Base-by-base conservation (phyloP, 23 red algal species). In the Agarophyton chilense region DNA sequence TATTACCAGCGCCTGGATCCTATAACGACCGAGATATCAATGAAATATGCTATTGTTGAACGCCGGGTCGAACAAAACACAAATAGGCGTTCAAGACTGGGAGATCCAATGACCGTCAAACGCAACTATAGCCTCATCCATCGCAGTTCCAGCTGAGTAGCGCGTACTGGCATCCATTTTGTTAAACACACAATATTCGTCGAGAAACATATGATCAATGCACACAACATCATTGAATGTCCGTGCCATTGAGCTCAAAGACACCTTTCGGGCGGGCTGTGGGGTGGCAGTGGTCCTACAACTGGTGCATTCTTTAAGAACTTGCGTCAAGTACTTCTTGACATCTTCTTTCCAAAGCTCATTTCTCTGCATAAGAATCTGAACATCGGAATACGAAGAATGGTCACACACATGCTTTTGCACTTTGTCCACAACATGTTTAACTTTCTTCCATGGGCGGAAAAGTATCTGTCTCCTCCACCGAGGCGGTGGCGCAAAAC, bases 151-250 rank as follows among this genome's bases (percentile, higher is more conserved):
- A 26, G 29, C 47, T n/a, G 72, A 78, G 18, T 78, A 78, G 14
- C 41, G 35, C 16, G 72, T 34, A 24, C 34, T 51, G 16, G 56
- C 31, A 42, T 57, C 52, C 78, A 82, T 2, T 5, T 17, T 24
- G 10, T 62, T 25, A 82, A 82, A 62, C 16, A 61, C 24, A 21
- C 54, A 41, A 14, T 57, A 35, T 13, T 33, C 19, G 25, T 82
- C 22, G 24, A 82, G 21, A 14, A 34, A 82, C 25, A 82, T 57
- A 21, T 82, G 78, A 39, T 82, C 78, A 9, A 82, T 51, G 24
- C 53, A 50, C 28, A 82, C 53, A 19, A 82, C 3, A 6, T 82
- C 78, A 33, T 82, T 58, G 33, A 82, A 65, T n/a, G 17, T 33
- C 12, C 7, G 52, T 31, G 78, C 31, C 45, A 82, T 32, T 14